phyloP scores from a whole-genome alignment of 2,329 filamentous ascomycete genomes.

The Colletotrichum sp. region DNA sequence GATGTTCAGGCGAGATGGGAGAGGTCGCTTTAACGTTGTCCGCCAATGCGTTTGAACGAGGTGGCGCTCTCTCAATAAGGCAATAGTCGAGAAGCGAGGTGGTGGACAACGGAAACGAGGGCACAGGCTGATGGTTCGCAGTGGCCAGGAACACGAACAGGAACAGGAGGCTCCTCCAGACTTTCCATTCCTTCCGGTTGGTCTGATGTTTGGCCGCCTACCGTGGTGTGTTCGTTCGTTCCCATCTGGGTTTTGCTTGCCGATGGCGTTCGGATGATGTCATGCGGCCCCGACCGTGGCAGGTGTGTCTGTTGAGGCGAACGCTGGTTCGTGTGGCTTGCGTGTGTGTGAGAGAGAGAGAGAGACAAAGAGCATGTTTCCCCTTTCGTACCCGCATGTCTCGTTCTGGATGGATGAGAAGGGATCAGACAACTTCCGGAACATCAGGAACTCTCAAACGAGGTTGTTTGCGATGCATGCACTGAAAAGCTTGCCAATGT shows the following conservation, averaged over 20 bases:
- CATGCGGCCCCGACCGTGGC: constrained; percentile 7
- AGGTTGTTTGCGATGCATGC: background rate
- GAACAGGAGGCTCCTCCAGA: background rate
- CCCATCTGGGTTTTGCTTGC: background rate
- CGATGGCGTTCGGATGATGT: constrained; percentile 21
- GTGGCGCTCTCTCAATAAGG: background rate
- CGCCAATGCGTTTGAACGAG: background rate
- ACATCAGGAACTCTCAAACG: background rate
- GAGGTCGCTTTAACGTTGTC: background rate
- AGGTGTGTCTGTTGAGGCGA: background rate
- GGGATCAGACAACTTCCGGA: background rate
- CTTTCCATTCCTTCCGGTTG: background rate
- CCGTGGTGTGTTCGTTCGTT: background rate
- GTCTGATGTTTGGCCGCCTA: background rate
- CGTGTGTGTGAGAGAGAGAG: background rate
- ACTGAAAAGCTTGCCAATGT: constrained; percentile 13
- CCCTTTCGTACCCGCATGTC: background rate
- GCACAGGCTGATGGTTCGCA: background rate
- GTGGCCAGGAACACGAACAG: background rate
- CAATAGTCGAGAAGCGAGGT: background rate
- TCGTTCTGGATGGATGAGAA: background rate
- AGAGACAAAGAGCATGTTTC: background rate
- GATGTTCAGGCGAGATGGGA: background rate
- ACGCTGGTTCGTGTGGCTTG: background rate
- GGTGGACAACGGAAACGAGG: background rate